Percentiles rank a stretch among this genome's conserved stretches.
Evolutionary conservation across 352 stramenopile species (phyloP).

Genomic region (Phytophthora colocasiae): DNA sequence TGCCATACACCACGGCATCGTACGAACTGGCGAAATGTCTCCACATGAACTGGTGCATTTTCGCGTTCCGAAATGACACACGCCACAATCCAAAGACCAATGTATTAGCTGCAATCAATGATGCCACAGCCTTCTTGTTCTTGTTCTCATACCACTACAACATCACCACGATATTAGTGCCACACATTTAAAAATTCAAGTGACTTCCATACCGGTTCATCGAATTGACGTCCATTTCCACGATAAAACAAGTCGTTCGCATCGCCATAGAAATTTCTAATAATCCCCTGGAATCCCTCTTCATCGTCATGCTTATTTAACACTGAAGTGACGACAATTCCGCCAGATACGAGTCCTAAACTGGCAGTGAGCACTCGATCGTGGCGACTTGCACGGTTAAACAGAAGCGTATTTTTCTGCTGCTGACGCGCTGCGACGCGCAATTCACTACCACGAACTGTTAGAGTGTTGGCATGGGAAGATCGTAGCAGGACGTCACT

Average conservation of each 20-base stretch:
- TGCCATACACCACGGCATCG: slow-evolving; percentile 66
- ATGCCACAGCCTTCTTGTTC: slow-evolving; percentile 67
- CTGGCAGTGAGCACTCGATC: slow-evolving; percentile 59
- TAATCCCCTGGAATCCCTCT: slow-evolving; percentile 7
- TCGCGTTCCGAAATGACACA: slow-evolving; percentile 53
- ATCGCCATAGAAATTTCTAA: slow-evolving; percentile 40
- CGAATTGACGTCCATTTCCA: slow-evolving; percentile 27
- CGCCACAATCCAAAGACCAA: slow-evolving; percentile 80
- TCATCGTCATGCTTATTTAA: slow-evolving; percentile 19
- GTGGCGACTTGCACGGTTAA: slow-evolving; percentile 25
- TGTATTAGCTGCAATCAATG: slow-evolving; percentile 73
- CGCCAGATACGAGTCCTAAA: slow-evolving; percentile 58
- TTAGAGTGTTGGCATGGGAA: slow-evolving; percentile 22
- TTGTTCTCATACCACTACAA: slow-evolving; percentile 63
- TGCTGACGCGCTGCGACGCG: slow-evolving; percentile 20
- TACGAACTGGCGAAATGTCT: slow-evolving; percentile 86
- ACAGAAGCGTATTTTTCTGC: slow-evolving; percentile 26
- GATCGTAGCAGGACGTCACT: slow-evolving; percentile 2
- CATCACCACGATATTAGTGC: neutral
- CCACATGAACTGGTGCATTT: slow-evolving; percentile 82
- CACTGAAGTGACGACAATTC: slow-evolving; percentile 48
- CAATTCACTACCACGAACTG: slow-evolving; percentile 20
- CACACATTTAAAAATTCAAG: neutral
- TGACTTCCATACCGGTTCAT: slow-evolving; percentile 31
- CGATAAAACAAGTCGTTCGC: slow-evolving; percentile 36